Base-by-base conservation (phyloP, 1,284 basidiomycete species). In the Apiotrichum porosum region DNA sequence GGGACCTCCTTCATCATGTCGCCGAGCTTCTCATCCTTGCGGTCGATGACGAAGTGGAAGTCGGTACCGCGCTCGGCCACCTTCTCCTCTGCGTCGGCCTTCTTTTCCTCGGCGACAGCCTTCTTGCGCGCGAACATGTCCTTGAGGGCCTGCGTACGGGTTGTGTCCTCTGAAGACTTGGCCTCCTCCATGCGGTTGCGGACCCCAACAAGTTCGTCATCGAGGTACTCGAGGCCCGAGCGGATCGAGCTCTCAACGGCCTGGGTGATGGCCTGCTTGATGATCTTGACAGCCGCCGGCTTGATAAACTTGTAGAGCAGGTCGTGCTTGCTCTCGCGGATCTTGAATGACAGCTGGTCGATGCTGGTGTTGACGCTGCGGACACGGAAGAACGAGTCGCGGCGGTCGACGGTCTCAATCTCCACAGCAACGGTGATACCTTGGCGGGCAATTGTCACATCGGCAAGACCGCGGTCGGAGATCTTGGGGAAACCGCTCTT, bases 261-360 rank as follows among this genome's bases (percentile, higher is more conserved):
- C 71, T 85, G 88, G 74, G 85, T 78, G 59, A 98, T 83, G 69
- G 93, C 88, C 69, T 82, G 84, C 82, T 97, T 97, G 65, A 98
- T 84, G 41, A 95, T 76, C 5, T 80, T 80, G 4, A 68, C 72
- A 50, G 65, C 65, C 15, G 62, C 57, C 9, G 51, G 48, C 48
- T 67, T 68, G 53, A 72, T 46, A 44, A 71, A 69, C 56, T 90
- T 93, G 79, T 94, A 94, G 46, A 95, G 71, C 32, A 88, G 75
- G 66, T 94, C 88, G 75, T 95, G 92, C 76, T 94, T 95, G 62
- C 71, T 82, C 63, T 94, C 91, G 15, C 90, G 83, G 66, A 98
- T 90, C 32, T 83, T 82, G 75, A 94, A 95, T 75, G 87, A 89
- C 61, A 97, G 81, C 42, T 84, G 81, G 85, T 83, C 81, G 37